A percentile compares a stretch with the other conserved stretches of the same genome.
phyloP scores from a whole-genome alignment of 352 stramenopile species.

The Phytophthora niederhauseri region DNA sequence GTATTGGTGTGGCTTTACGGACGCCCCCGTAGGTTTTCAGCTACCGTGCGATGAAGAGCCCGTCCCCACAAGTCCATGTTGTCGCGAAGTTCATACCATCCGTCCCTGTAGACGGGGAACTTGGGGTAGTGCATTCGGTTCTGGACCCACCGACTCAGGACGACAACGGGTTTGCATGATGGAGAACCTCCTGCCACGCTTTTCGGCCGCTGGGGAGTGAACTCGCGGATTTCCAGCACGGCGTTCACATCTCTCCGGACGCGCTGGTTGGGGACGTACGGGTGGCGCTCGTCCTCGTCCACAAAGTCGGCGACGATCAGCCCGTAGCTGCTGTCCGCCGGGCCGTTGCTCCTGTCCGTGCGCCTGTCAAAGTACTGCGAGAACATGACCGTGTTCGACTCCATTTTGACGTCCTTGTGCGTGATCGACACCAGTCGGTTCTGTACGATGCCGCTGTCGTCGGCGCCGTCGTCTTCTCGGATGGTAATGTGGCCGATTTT shows the following conservation, averaged over 20 bases:
- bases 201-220: constrained; percentile 16
- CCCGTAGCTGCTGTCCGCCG: constrained; percentile 24
- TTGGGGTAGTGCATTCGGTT: constrained; percentile 40
- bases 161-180: constrained; percentile 32
- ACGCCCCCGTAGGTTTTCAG: constrained; percentile 23
- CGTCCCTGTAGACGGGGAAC: constrained; percentile 31
- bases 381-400: constrained; percentile 52
- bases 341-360: constrained; percentile 10
- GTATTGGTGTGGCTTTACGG: too few species aligned
- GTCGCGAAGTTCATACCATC: constrained; percentile 38
- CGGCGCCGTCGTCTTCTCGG: constrained; percentile 52
- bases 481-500: constrained; percentile 60
- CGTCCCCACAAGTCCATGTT: constrained; percentile 42
- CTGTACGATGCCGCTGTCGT: constrained; percentile 46
- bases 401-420: constrained; percentile 35
- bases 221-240: constrained; percentile 35
- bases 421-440: constrained; percentile 52
- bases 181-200: constrained; percentile 7
- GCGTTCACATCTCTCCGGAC: constrained; percentile 37
- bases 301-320: constrained; percentile 45
- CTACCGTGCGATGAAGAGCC: constrained; percentile 29
- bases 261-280: constrained; percentile 32
- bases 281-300: constrained; percentile 40
- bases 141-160: constrained; percentile 38
- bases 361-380: constrained; percentile 39